Evolutionary conservation across 2,329 filamentous ascomycete species (phyloP), one percentile per base, ranked within the genome.

Genomic region (Thermothelomyces thermophilus): DNA sequence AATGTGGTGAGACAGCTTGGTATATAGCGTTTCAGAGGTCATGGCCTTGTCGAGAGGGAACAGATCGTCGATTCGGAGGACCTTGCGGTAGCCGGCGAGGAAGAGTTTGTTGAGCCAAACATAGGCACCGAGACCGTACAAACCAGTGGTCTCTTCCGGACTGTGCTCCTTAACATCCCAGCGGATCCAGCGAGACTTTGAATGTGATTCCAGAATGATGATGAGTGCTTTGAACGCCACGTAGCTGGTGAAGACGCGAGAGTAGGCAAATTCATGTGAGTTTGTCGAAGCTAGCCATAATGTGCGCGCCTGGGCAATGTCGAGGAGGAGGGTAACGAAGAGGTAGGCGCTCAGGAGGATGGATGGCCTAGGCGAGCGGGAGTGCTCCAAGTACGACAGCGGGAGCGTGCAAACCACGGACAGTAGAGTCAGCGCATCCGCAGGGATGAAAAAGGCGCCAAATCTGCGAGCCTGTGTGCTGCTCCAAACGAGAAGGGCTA

Each of bases 261-360:
- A 60, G 20, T 60, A 65, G 5, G 60, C 53, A 13, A 50, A n/a
- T 14, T 60, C 58, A 24, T 52, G 36, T 11, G 7, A 0, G 16
- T 34, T 54, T 10, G 5, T 8, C 8, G 49, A 50, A 3, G 52
- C 51, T 33, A 76, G 62, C 64, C 70, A 76, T 2, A 70, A 52
- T 0, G 73, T 75, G 8, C 75, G 64, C 0, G 63, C 61, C 50
- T 70, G 70, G 0, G 66, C 65, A 2, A 67, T 57, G 33, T 77
- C 75, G 20, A 76, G 64, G 1, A 77, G 56, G 0, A 73, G 54
- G 1, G 70, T 70, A 3, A 74, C 33, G 9, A 69, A 54, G 3
- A 77, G 52, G 43, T 70, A 77, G 10, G 58, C 52, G 14, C 59
- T 67, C 11, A 77, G 58, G 2, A 77, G 46, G 0, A 69, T 60